Conservation (phyloP, 306 rosid genomes). For the Rosa chinensis region DNA sequence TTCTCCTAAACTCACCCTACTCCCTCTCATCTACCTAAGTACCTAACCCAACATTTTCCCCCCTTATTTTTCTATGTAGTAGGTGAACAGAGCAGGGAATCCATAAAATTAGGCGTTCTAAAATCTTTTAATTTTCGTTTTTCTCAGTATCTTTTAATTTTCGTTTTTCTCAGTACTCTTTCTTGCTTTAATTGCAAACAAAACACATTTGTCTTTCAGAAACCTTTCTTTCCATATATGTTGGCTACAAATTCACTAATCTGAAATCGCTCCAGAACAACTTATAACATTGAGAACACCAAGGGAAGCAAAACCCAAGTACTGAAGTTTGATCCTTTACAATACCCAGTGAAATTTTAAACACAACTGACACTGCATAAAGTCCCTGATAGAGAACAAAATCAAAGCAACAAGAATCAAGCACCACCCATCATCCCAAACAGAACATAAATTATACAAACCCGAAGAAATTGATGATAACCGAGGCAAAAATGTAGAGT, state of each 20-base stretch:
- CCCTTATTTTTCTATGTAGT: background rate
- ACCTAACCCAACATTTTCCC: background rate
- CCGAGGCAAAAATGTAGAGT: background rate
- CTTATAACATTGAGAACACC: background rate
- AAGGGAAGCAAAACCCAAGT: background rate
- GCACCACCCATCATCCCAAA: background rate
- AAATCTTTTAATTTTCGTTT: background rate
- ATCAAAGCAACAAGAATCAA: background rate
- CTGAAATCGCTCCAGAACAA: background rate
- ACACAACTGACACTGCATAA: background rate
- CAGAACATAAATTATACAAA: background rate
- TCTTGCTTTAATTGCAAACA: background rate
- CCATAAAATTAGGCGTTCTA: background rate
- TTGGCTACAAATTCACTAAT: conserved; percentile 3
- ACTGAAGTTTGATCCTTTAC: background rate
- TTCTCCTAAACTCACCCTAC: background rate
- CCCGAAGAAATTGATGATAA: background rate
- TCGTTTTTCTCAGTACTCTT: background rate
- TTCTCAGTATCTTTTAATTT: background rate
- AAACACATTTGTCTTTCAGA: background rate
- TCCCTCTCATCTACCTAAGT: background rate
- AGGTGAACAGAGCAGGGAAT: conserved; percentile 6
- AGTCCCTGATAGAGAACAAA: background rate
- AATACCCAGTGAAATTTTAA: background rate
- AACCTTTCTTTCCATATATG: background rate